Base-by-base conservation (phyloP, 2,329 filamentous ascomycete species). In the Dactylellina leptospora region DNA sequence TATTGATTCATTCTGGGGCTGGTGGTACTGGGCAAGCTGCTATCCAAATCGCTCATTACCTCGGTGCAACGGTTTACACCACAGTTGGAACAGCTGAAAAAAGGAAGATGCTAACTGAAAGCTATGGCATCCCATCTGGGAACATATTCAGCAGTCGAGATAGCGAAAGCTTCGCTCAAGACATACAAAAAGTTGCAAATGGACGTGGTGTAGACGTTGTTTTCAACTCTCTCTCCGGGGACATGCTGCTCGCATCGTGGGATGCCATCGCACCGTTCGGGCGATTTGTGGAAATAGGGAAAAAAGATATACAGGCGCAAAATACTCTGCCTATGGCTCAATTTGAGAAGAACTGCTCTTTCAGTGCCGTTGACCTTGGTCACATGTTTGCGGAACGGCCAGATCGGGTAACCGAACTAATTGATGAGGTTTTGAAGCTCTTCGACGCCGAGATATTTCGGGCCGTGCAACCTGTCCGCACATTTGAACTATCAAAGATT, bases 151-250 rank as follows among this genome's bases (percentile, higher is more conserved):
- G 75, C 54, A 77, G 79, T 25, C 76, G 78, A 3, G 78, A 80
- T 23, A 75, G 74, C 22, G n/a, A n/a, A n/a, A 80, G 82, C 20
- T 78, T 80, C 11, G 73, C 76, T 0, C 61, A 75, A 3, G 72
- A 83, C 27, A 72, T 78, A 25, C 73, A 77, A 0, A 55, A 78
- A 13, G 71, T 74, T 2, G 83, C 81, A 0, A 63, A 63, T 11
- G 75, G 77, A 4, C 59, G 64, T 2, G 80, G 81, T 20, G 79
- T 83, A 0, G 81, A 85, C 45, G 69, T 84, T 2, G 77, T 84
- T 1, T 83, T 84, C 61, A 83, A 83, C 75, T 82, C 81, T 0
- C 77, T 84, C 0, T 78, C 81, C 0, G 83, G 81, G 0, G 80
- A 83, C 6, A 74, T 80, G 0, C 75, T 84, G 0, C 80, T 80